Base-by-base conservation (phyloP, 2,329 filamentous ascomycete species). In the Aspergillus awamori region DNA sequence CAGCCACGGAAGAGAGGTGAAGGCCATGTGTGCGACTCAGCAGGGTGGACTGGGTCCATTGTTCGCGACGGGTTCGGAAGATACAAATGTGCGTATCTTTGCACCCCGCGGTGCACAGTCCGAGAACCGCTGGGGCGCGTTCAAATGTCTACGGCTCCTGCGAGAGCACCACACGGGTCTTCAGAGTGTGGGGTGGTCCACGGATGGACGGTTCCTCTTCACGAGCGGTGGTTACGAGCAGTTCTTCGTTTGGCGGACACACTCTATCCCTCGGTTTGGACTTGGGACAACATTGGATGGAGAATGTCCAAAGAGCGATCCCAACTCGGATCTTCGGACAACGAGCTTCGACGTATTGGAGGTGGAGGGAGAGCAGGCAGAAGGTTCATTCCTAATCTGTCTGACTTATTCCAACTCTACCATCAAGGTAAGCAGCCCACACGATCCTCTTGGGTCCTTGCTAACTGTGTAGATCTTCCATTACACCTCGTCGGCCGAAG, bases 161-260 rank as follows among this genome's bases (percentile, higher is more conserved):
- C 89, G 92, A 65, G 86, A 86, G 58, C 95, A 99, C 72, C 89
- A 87, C 1, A 89, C 92, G 0, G 95, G 94, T 0, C 86, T 98
- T 7, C 94, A 97, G 74, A 84, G 88, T 63, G 80, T 97, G 1
- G 84, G 84, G 62, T 98, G 92, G 91, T 87, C 90, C 1, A 72
- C 75, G 0, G 83, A 86, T 51, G 85, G 89, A 2, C 75, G 81
- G 1, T 90, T 89, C 67, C 84, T 99, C 2, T 90, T 98, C 73
- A 97, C 91, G 65, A 93, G 92, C 69, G 92, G 87, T 5, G 95
- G 93, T 0, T 89, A 87, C 63, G 94, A 97, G 74, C 94, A 99
- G 75, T 89, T 98, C 65, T 94, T 89, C 68, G 84, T 93, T 10
- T 99, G 95, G 94, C 84, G 86, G 43, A 75, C 94, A 36, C 81